A percentile compares a stretch with the other conserved stretches of the same genome.
Conservation (phyloP, 352 stramenopile species). For the Globisporangium sylvaticum region DNA sequence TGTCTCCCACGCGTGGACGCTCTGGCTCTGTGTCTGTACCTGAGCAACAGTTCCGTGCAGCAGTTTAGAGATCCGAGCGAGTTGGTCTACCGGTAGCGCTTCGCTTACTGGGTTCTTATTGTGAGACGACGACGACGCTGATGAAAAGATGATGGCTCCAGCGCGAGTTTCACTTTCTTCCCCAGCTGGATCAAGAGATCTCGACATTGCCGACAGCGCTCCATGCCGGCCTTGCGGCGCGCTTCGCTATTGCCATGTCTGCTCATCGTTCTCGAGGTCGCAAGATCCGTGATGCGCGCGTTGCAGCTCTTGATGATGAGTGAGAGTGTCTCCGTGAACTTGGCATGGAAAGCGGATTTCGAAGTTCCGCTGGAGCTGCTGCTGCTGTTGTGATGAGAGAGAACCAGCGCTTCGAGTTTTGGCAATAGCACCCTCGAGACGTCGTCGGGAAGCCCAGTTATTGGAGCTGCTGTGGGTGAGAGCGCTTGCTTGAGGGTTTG, state of each 20-base stretch:
- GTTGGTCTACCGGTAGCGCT: slow-evolving; percentile 9
- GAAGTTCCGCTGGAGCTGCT: no score
- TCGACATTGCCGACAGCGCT: slow-evolving; percentile 36
- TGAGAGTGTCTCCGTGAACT: slow-evolving; percentile 16
- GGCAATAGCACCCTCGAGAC: slow-evolving; percentile 10
- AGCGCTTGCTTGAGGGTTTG: background rate
- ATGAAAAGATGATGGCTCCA: background rate
- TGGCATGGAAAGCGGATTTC: slow-evolving; percentile 3
- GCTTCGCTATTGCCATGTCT: slow-evolving; percentile 13
- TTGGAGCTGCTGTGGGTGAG: background rate
- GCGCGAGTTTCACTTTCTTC: slow-evolving; percentile 29
- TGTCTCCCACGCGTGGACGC: slow-evolving; percentile 37
- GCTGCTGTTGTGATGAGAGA: slow-evolving; percentile 8
- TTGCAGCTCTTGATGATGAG: slow-evolving; percentile 35
- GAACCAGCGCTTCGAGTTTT: slow-evolving; percentile 13
- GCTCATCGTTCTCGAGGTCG: slow-evolving; percentile 8
- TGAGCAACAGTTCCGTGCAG: slow-evolving; percentile 21
- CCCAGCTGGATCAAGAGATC: slow-evolving; percentile 39
- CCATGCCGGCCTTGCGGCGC: slow-evolving; percentile 26
- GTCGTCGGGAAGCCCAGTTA: slow-evolving; percentile 23
- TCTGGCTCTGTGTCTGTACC: slow-evolving; percentile 25
- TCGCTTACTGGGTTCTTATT: background rate
- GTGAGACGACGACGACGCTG: background rate
- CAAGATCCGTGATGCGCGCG: slow-evolving; percentile 26
- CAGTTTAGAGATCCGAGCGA: slow-evolving; percentile 11